Evolutionary conservation across 805 yeast species (phyloP).

Genomic region (Nakazawaea anatomiae): DNA sequence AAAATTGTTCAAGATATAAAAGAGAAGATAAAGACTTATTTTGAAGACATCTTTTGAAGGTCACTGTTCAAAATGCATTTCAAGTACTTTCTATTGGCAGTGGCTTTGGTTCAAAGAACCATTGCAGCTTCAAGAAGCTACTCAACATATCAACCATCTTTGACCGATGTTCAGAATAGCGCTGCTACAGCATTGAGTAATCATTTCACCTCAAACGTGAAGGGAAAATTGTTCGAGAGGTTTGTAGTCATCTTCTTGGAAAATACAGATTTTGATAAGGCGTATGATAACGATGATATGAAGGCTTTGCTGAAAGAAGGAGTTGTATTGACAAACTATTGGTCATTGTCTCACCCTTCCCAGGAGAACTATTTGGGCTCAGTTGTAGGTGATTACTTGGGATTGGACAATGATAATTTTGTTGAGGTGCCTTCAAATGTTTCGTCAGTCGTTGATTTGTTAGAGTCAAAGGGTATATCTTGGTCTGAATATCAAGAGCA

Average conservation of each 20-base stretch:
- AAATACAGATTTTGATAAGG: constrained; percentile 47
- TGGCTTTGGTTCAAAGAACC: constrained; percentile 11
- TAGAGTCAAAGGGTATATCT: constrained; percentile 38
- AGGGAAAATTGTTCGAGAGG: constrained; percentile 33
- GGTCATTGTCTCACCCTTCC: constrained; percentile 47
- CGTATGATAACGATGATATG: constrained; percentile 37
- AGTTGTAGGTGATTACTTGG: constrained; percentile 46
- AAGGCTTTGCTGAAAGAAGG: constrained; percentile 37
- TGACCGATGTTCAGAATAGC: constrained; percentile 25
- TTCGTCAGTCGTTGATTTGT: constrained; percentile 41
- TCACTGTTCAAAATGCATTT: not conserved
- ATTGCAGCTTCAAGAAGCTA: constrained; percentile 21
- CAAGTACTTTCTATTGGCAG: constrained; percentile 5
- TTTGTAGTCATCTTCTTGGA: constrained; percentile 42
- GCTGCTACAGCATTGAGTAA: constrained; percentile 28
- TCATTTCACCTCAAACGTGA: constrained; percentile 27
- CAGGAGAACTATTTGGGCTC: constrained; percentile 49
- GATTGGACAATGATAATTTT: constrained; percentile 40
- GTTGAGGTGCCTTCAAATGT: constrained; percentile 38
- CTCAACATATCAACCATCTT: constrained; percentile 25
- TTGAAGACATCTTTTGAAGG: too few species aligned
- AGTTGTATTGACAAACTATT: constrained; percentile 42
- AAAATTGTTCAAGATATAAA: too few species aligned
- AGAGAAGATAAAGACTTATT: too few species aligned
- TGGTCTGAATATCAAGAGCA: constrained; percentile 53